These are phyloP conservation scores for Peniophora sp. DNA, from an alignment of 1,284 basidiomycete species.

Conservation along the genomic window DNA sequence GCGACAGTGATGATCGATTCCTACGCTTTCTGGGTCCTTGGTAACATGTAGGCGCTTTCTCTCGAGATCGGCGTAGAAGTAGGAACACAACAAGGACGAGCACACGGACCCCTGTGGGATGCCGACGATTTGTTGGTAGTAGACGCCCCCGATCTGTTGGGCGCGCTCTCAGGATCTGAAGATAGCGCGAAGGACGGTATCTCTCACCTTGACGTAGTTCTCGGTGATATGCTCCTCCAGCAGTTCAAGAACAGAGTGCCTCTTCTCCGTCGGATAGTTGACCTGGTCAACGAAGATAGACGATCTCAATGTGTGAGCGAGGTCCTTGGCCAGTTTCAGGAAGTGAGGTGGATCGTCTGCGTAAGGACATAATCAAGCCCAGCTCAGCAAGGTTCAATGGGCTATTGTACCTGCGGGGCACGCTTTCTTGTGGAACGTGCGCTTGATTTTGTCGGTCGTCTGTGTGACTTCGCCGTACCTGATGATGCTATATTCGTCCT, in stretches of 20 bases:
- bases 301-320: conserved; percentile 63
- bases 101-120: conserved; percentile 95
- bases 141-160: conserved; percentile 62
- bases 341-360: conserved; percentile 72
- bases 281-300: conserved; percentile 86
- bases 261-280: conserved; percentile 48
- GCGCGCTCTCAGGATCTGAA: background rate
- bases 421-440: conserved; percentile 54
- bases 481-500: conserved; percentile 64
- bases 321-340: conserved; percentile 52
- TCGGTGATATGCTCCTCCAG: conserved; percentile 86
- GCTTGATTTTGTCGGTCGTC: conserved; percentile 41
- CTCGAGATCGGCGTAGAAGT: conserved; percentile 93
- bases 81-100: conserved; percentile 84
- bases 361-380: background rate
- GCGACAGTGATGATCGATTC: conserved; percentile 16
- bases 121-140: conserved; percentile 83
- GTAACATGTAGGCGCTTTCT: conserved; percentile 51
- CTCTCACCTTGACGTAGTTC: conserved; percentile 79
- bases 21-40: conserved; percentile 53
- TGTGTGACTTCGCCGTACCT: conserved; percentile 54
- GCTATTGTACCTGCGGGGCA: conserved; percentile 62
- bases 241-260: conserved; percentile 59
- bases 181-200: conserved; percentile 1
- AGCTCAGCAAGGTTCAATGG: conserved; percentile 4